phyloP scores from a whole-genome alignment of 1,284 basidiomycete species.

The Anthracocystis walkeri region DNA sequence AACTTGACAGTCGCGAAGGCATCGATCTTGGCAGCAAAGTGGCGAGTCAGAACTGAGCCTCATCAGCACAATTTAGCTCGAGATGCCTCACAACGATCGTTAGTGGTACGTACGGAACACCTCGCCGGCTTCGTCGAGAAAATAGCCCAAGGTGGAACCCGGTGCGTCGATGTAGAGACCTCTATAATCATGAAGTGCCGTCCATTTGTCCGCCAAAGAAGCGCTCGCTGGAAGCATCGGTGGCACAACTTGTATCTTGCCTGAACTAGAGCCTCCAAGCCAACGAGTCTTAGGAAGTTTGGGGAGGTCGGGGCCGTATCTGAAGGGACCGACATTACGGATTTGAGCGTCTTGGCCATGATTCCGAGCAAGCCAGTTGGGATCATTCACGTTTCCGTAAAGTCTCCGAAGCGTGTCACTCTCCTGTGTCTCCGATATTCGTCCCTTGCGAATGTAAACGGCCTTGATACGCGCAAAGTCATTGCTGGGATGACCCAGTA shows the following conservation, averaged over 20 bases:
- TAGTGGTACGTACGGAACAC: neutral
- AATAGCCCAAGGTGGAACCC: neutral
- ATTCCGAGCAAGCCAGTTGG: no score
- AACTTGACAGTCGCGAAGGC: no score
- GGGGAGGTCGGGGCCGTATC: constrained; percentile 8
- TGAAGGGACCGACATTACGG: neutral
- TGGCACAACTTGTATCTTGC: neutral
- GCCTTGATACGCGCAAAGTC: no score
- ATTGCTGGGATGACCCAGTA: neutral
- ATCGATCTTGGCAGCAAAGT: no score
- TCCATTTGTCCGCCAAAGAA: neutral
- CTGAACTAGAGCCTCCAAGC: neutral
- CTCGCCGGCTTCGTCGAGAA: constrained; percentile 3
- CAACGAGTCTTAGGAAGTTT: neutral
- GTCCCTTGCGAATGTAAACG: neutral
- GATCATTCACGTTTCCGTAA: neutral
- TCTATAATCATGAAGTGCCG: neutral
- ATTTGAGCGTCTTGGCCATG: neutral
- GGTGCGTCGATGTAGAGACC: constrained; percentile 2
- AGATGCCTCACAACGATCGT: no score
- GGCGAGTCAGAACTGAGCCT: no score
- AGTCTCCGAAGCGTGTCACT: neutral
- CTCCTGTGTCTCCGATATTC: neutral
- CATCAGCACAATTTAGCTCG: no score
- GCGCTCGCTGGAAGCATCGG: neutral